Evolutionary conservation across 805 yeast genomes (phyloP).

Genomic region (Saturnispora halmiae): DNA sequence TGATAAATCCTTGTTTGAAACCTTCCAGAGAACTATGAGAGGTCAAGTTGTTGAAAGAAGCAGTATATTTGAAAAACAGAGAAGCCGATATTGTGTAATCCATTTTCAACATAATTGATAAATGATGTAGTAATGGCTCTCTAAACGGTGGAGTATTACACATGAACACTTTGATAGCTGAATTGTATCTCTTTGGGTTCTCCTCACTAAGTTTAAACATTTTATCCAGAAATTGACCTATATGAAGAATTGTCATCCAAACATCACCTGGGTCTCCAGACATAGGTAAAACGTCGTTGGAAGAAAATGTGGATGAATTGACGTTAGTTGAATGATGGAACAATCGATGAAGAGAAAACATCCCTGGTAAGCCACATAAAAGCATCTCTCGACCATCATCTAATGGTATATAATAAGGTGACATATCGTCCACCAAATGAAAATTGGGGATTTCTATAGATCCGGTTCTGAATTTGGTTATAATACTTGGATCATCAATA

Average conservation of each 20-base stretch:
- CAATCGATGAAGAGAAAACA: constrained; percentile 53
- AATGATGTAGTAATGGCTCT: constrained; percentile 59
- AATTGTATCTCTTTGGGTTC: constrained; percentile 22
- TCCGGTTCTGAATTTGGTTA: constrained; percentile 53
- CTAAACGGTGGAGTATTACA: constrained; percentile 64
- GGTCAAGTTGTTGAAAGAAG: constrained; percentile 60
- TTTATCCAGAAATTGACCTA: constrained; percentile 54
- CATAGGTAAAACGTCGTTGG: constrained; percentile 36
- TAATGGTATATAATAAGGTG: constrained; percentile 31
- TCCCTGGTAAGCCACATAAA: constrained; percentile 66
- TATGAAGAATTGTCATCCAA: constrained; percentile 65
- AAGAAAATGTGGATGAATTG: constrained; percentile 22
- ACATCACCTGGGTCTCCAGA: constrained; percentile 57
- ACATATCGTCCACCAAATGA: constrained; percentile 50
- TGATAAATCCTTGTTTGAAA: constrained; percentile 53
- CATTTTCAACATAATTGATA: constrained; percentile 57
- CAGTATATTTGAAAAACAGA: constrained; percentile 59
- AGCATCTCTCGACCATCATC: constrained; percentile 31
- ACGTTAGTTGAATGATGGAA: constrained; percentile 46
- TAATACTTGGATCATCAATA: constrained; percentile 61
- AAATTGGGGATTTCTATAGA: constrained; percentile 47
- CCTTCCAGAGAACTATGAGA: constrained; percentile 55
- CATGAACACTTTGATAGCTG: constrained; percentile 50
- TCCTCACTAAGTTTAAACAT: constrained; percentile 32
- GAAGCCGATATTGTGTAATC: constrained; percentile 70